Evolutionary conservation across 2,329 filamentous ascomycete species (phyloP), one percentile per base, ranked within the genome.

Genomic region (Fusarium circinatum): DNA sequence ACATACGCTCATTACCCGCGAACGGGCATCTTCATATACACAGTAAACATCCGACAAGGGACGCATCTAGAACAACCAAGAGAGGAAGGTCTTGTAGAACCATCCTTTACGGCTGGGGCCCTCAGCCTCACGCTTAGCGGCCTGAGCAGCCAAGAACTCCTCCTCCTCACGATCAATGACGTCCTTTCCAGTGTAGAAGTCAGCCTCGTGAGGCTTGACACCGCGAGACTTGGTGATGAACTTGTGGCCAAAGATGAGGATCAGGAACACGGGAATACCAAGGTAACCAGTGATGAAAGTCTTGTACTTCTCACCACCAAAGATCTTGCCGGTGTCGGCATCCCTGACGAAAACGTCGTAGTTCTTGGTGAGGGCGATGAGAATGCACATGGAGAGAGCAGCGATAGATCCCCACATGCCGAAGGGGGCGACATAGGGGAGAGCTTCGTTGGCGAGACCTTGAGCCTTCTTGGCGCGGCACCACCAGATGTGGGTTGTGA

Each of bases 281-380:
- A 93, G 84, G 81, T 95, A 95, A 32, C 91, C 92, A 1, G 92
- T 94, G 81, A 95, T 89, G 82, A 95, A 95, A 77, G 89, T 91
- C 85, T 92, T 91, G 85, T 93, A 93, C 81, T 93, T 89, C 74
- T 93, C 93, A 57, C 85, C 85, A 60, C 86, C 86, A 64, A 81
- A 75, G 76, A 62, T 56, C 49, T 57, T 62, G 38, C 71, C 63
- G 0, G 68, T 47, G 0, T 20, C 36, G 3, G 2, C 0, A 22
- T 82, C 86, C 85, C 75, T 80, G 70, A 89, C 85, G 82, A 96
- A 96, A 67, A 92, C 91, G 63, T 89, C 86, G 82, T 90, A 96
- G 86, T 94, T 95, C 88, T 96, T 97, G 79, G 94, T 96, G 58
- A 97, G 79, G 4, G 92, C 89, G 70, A 96, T 93, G 39, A 96